Evolutionary conservation across 352 stramenopile genomes (phyloP).

Genomic region (Phytophthora fragariaefolia): DNA sequence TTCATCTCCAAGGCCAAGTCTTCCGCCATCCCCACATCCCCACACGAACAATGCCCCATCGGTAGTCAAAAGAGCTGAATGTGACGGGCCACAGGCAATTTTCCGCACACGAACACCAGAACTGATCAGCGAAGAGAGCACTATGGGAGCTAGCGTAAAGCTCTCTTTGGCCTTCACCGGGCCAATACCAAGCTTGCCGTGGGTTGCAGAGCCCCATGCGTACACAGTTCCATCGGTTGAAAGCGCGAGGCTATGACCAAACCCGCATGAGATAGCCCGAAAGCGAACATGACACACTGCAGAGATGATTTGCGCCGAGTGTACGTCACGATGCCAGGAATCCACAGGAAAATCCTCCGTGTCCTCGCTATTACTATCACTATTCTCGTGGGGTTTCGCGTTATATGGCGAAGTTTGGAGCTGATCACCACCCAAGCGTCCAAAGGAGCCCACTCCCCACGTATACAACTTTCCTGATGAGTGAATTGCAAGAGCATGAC

Average conservation of each 20-base stretch:
- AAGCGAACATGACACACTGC: conserved; percentile 57
- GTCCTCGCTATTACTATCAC: conserved; percentile 13
- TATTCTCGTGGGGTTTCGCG: neutral
- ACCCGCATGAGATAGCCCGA: conserved; percentile 63
- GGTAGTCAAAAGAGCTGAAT: conserved; percentile 69
- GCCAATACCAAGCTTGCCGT: conserved; percentile 77
- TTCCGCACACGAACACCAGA: conserved; percentile 51
- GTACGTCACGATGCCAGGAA: conserved; percentile 62
- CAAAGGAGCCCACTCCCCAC: conserved; percentile 79
- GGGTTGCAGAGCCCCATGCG: conserved; percentile 72
- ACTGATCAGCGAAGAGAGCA: conserved; percentile 37
- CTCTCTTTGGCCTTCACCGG: conserved; percentile 52
- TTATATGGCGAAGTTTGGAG: neutral
- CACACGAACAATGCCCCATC: conserved; percentile 75
- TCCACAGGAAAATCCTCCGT: conserved; percentile 15
- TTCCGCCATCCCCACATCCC: conserved; percentile 73
- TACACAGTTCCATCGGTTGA: conserved; percentile 72
- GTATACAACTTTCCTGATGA: conserved; percentile 69
- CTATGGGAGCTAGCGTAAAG: conserved; percentile 68
- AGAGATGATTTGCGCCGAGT: conserved; percentile 53
- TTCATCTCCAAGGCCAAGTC: conserved; percentile 73
- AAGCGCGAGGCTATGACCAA: conserved; percentile 74
- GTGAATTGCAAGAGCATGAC: conserved; percentile 71
- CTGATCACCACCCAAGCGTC: conserved; percentile 56
- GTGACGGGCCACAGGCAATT: conserved; percentile 79